A percentile compares a stretch with the other conserved stretches of the same genome.
These are phyloP conservation scores for Apiosordaria backusii DNA, from an alignment of 495 filamentous ascomycete species.

Conservation along the genomic window DNA sequence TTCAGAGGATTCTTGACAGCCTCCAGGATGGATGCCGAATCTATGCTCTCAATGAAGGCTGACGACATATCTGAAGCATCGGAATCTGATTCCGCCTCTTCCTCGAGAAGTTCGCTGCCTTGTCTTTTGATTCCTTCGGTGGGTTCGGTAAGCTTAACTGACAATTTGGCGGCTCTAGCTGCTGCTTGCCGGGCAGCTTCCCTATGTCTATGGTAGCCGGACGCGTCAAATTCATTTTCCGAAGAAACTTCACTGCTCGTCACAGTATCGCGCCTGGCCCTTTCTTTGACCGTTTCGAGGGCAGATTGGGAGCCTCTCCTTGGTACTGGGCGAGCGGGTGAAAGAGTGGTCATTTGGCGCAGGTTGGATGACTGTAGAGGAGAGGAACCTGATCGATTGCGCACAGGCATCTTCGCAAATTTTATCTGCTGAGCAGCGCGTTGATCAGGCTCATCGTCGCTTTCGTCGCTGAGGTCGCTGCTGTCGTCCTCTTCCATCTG, in stretches of 20 bases:
- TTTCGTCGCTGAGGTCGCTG: slow-evolving; percentile 93
- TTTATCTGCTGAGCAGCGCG: slow-evolving; percentile 75
- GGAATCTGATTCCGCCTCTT: slow-evolving; percentile 54
- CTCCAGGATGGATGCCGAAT: slow-evolving; percentile 52
- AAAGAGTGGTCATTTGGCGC: slow-evolving; percentile 40
- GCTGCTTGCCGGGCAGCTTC: slow-evolving; percentile 39
- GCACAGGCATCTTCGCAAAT: slow-evolving; percentile 91
- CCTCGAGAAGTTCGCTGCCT: slow-evolving; percentile 54
- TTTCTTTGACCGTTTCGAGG: slow-evolving; percentile 68
- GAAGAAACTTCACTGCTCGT: slow-evolving; percentile 92
- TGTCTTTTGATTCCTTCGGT: slow-evolving; percentile 40
- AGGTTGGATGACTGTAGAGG: slow-evolving; percentile 64
- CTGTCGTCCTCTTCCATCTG: slow-evolving; percentile 95
- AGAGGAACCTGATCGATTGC: slow-evolving; percentile 80
- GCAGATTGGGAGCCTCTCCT: slow-evolving; percentile 73
- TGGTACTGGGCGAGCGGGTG: slow-evolving; percentile 33
- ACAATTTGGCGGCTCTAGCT: slow-evolving; percentile 33
- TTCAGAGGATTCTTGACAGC: slow-evolving; percentile 48
- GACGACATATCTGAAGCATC: slow-evolving; percentile 54
- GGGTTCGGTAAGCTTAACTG: slow-evolving; percentile 42
- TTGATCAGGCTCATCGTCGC: slow-evolving; percentile 80
- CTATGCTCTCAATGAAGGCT: slow-evolving; percentile 52
- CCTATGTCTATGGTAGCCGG: slow-evolving; percentile 59
- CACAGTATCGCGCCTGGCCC: slow-evolving; percentile 76
- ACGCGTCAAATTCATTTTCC: slow-evolving; percentile 76